phyloP scores from a whole-genome alignment of 1,284 basidiomycete genomes.

The Cutaneotrichosporon daszewskae region DNA sequence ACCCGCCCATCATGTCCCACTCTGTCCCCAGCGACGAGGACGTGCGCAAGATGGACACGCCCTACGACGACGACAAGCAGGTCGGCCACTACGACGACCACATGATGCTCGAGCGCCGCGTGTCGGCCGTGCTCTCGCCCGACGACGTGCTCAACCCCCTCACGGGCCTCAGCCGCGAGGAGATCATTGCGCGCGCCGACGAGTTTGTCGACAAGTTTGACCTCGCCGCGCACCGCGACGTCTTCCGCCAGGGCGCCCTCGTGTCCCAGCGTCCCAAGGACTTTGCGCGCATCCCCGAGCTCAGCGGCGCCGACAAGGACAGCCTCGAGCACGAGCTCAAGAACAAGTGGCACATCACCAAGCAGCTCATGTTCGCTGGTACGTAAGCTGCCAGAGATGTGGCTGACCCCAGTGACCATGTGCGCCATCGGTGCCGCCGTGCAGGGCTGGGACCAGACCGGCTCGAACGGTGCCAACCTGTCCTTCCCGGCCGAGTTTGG shows the following conservation, averaged over 20 bases:
- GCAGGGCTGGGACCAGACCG: slow-evolving; percentile 43
- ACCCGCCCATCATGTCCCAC: too few species aligned
- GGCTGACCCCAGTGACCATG: slow-evolving; percentile 14
- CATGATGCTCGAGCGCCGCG: too few species aligned
- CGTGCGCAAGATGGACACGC: too few species aligned
- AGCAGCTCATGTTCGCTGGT: slow-evolving; percentile 27
- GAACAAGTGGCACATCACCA: slow-evolving; percentile 61
- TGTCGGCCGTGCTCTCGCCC: too few species aligned
- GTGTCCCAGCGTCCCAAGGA: slow-evolving; percentile 56
- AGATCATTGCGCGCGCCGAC: slow-evolving; percentile 1
- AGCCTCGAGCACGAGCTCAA: slow-evolving; percentile 54
- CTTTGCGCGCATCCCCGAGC: slow-evolving; percentile 52
- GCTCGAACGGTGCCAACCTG: slow-evolving; percentile 55
- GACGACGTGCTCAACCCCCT: slow-evolving; percentile 21
- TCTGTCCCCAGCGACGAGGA: too few species aligned
- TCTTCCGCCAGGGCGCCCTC: slow-evolving; percentile 59
- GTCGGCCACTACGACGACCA: too few species aligned
- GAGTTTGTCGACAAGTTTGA: slow-evolving; percentile 41
- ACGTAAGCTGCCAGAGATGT: not conserved
- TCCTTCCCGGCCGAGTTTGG: slow-evolving; percentile 62
- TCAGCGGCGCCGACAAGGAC: slow-evolving; percentile 58
- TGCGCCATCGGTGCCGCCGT: slow-evolving; percentile 38
- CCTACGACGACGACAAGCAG: too few species aligned
- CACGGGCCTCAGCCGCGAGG: slow-evolving; percentile 9
- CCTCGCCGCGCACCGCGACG: slow-evolving; percentile 49